Conservation (phyloP, 2,329 filamentous ascomycete genomes). For the Gaeumannomyces sp. region DNA sequence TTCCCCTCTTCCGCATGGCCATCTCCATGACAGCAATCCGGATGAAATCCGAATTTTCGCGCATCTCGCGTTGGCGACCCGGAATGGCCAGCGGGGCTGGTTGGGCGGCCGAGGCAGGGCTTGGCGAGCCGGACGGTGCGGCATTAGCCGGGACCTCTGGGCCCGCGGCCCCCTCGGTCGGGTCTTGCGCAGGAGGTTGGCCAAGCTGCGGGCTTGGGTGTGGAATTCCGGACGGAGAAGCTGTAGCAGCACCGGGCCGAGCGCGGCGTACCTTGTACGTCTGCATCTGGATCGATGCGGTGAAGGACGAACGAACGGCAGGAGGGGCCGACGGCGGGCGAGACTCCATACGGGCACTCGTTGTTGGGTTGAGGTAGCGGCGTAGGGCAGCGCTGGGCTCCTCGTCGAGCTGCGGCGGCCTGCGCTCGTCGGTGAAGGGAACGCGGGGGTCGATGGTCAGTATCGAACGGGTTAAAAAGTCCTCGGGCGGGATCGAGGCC, state of each 20-base stretch:
- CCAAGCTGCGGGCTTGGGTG: slow-evolving; percentile 10
- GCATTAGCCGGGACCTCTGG: neutral
- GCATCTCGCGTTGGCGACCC: slow-evolving; percentile 58
- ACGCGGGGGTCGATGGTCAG: slow-evolving; percentile 60
- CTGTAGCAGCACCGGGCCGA: slow-evolving; percentile 26
- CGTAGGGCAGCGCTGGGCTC: slow-evolving; percentile 60
- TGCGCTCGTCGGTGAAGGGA: slow-evolving; percentile 61
- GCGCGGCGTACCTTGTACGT: slow-evolving; percentile 58
- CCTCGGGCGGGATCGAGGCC: slow-evolving; percentile 58
- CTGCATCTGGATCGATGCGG: slow-evolving; percentile 66
- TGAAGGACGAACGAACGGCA: slow-evolving; percentile 35
- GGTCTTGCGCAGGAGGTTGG: neutral
- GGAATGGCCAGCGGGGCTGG: slow-evolving; percentile 22
- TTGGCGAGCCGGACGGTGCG: neutral
- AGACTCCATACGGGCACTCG: slow-evolving; percentile 38
- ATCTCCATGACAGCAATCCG: slow-evolving; percentile 67
- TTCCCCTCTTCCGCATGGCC: slow-evolving; percentile 62
- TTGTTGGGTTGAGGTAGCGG: slow-evolving; percentile 62
- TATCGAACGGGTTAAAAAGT: slow-evolving; percentile 61
- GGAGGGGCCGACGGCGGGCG: slow-evolving; percentile 19
- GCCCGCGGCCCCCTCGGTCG: neutral
- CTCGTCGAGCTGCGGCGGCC: slow-evolving; percentile 56
- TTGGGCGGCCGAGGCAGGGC: neutral
- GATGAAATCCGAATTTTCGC: slow-evolving; percentile 66
- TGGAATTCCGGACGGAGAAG: slow-evolving; percentile 2